These are phyloP conservation scores for Penicillium paradoxum DNA, from an alignment of 495 filamentous ascomycete species.

Conservation along the genomic window DNA sequence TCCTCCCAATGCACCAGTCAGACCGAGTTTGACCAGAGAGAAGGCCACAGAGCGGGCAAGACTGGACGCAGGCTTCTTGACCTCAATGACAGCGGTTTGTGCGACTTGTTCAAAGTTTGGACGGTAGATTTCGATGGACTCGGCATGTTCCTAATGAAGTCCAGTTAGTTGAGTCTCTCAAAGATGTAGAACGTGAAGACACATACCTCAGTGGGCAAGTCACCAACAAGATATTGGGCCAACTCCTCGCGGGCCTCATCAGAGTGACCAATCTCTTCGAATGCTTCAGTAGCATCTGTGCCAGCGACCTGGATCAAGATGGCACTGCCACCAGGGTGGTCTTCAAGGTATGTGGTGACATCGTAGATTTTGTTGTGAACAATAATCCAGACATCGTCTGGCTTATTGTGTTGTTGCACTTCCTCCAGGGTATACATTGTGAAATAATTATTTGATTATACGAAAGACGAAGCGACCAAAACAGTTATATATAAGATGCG, in stretches of 20 bases:
- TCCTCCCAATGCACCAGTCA: slow-evolving; percentile 8
- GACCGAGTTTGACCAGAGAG: slow-evolving; percentile 6
- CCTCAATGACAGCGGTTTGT: slow-evolving; percentile 13
- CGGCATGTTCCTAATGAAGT: slow-evolving; percentile 11
- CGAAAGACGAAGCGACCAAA: background rate
- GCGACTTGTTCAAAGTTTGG: slow-evolving; percentile 20
- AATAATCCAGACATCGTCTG: slow-evolving; percentile 42
- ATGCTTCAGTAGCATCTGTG: slow-evolving; percentile 47
- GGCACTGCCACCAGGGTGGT: slow-evolving; percentile 51
- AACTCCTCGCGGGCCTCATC: slow-evolving; percentile 39
- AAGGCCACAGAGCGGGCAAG: background rate
- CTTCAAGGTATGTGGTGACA: slow-evolving; percentile 44
- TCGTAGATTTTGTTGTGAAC: slow-evolving; percentile 51
- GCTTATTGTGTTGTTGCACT: slow-evolving; percentile 20
- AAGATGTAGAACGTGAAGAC: background rate
- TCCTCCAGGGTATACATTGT: slow-evolving; percentile 17
- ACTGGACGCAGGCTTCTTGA: slow-evolving; percentile 3
- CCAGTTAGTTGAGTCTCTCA: background rate
- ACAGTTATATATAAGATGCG: background rate
- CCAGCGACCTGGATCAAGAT: slow-evolving; percentile 48
- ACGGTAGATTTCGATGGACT: slow-evolving; percentile 18
- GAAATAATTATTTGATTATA: background rate
- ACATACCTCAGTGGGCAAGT: slow-evolving; percentile 16
- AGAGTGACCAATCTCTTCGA: slow-evolving; percentile 51
- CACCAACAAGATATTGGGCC: slow-evolving; percentile 18